Conservation (phyloP, 1,284 basidiomycete genomes). For the Naganishia albida region DNA sequence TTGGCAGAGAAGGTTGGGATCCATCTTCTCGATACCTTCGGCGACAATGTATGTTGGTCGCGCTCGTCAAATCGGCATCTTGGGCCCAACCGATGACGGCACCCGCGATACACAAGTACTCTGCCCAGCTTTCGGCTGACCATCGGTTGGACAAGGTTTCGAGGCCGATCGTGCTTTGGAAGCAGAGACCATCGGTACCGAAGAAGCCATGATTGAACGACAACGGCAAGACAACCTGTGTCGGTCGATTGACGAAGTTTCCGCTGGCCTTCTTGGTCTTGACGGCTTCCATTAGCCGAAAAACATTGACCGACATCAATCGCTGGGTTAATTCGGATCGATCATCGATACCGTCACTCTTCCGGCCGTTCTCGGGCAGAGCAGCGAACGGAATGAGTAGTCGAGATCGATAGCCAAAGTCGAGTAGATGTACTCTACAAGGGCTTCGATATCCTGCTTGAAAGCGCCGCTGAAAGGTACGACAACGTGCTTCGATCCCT, state of each 20-base stretch:
- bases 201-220: constrained; percentile 98
- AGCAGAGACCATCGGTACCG: constrained; percentile 96
- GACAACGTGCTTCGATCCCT: constrained; percentile 94
- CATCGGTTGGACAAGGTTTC: constrained; percentile 98
- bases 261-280: constrained; percentile 97
- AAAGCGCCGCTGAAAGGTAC: constrained; percentile 97
- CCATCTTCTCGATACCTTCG: constrained; percentile 88
- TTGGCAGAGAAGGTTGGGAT: constrained; percentile 98
- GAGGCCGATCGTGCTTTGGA: constrained; percentile 96
- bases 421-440: constrained; percentile 97
- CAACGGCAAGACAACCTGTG: constrained; percentile 93
- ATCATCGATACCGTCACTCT: constrained; percentile 96
- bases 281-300: constrained; percentile 92
- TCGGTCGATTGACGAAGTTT: constrained; percentile 94
- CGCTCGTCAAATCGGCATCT: constrained; percentile 96
- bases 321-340: constrained; percentile 96
- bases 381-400: constrained; percentile 97
- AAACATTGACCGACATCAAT: constrained; percentile 89
- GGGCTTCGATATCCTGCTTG: constrained; percentile 93
- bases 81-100: constrained; percentile 99
- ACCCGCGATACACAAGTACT: constrained; percentile 95
- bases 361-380: constrained; percentile 95
- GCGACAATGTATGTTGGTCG: constrained; percentile 94
- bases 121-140: constrained; percentile 98
- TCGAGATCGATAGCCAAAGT: constrained; percentile 93